Evolutionary conservation across 1,284 basidiomycete genomes (phyloP).

Genomic region (Sutorius eximius): DNA sequence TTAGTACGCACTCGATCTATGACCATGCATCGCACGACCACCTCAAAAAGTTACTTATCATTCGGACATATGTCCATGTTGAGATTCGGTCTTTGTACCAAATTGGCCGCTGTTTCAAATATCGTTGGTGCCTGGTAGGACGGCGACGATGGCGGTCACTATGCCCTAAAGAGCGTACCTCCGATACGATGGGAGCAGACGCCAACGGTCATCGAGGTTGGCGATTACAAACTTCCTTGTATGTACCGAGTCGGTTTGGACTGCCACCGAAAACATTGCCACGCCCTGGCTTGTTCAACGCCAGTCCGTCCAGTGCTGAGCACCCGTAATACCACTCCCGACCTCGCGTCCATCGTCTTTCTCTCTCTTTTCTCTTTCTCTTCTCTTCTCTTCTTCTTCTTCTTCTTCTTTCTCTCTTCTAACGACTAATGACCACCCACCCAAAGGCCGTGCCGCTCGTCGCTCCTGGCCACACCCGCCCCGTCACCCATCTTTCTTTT

Average conservation of each 20-base stretch:
- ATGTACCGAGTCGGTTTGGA: not conserved
- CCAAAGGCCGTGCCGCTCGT: slow-evolving; percentile 73
- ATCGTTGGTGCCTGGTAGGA: not conserved
- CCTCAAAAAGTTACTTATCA: not conserved
- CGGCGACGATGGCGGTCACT: not conserved
- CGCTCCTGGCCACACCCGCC: slow-evolving; percentile 79
- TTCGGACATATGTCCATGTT: not conserved
- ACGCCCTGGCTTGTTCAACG: slow-evolving; percentile 33
- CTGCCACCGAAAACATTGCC: slow-evolving; percentile 15
- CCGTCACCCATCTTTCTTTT: slow-evolving; percentile 93
- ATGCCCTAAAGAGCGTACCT: not conserved
- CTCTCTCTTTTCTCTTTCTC: slow-evolving; percentile 19
- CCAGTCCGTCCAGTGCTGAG: slow-evolving; percentile 51
- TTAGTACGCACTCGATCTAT: not conserved
- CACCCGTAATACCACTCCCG: slow-evolving; percentile 50
- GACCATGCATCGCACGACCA: not conserved
- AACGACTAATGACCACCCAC: slow-evolving; percentile 51
- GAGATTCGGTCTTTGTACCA: not conserved
- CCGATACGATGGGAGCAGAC: not conserved
- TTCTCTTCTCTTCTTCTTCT: slow-evolving; percentile 16
- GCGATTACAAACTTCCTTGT: not conserved
- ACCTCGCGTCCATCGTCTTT: slow-evolving; percentile 11
- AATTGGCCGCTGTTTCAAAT: not conserved
- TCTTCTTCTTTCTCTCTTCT: slow-evolving; percentile 18
- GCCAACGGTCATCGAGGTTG: too few species aligned